phyloP scores from a whole-genome alignment of 2,329 filamentous ascomycete genomes.

The Claviceps sp. region DNA sequence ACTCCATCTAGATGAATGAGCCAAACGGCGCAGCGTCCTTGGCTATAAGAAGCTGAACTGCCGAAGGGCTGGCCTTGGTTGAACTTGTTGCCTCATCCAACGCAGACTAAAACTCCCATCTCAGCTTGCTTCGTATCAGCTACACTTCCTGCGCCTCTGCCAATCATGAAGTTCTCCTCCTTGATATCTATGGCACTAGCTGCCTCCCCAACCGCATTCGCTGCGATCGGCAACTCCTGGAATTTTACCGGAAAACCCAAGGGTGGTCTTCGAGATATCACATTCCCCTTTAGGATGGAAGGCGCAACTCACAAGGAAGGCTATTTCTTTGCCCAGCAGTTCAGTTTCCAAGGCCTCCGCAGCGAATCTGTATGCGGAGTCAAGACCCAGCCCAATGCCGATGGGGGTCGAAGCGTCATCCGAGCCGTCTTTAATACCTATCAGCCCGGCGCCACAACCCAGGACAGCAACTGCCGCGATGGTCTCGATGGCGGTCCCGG shows the following conservation, averaged over 20 bases:
- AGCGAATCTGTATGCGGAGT: not conserved
- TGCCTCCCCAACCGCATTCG: not conserved
- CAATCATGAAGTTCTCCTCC: not conserved
- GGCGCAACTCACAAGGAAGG: slow-evolving; percentile 8
- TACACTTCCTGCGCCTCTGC: too few relatives aligned
- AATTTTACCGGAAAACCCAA: not conserved
- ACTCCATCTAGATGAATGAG: too few relatives aligned
- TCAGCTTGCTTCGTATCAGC: not conserved
- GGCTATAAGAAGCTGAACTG: not conserved
- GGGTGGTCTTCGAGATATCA: slow-evolving; percentile 2
- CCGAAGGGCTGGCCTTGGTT: not conserved
- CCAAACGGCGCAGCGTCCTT: not conserved
- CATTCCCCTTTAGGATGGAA: slow-evolving; percentile 12
- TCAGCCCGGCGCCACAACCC: not conserved
- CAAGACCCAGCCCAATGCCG: not conserved
- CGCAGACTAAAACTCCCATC: not conserved
- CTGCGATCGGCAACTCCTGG: not conserved
- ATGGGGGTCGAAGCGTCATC: not conserved
- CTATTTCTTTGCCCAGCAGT: slow-evolving; percentile 15
- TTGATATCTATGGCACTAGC: too few relatives aligned
- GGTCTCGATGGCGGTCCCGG: not conserved
- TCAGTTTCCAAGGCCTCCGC: slow-evolving; percentile 5
- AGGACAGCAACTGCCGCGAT: not conserved
- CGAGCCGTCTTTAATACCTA: not conserved
- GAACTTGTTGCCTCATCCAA: not conserved